These are phyloP conservation scores for Capsicum pubescens DNA, from an alignment of 257 asterid genomes.

Conservation along the genomic window DNA sequence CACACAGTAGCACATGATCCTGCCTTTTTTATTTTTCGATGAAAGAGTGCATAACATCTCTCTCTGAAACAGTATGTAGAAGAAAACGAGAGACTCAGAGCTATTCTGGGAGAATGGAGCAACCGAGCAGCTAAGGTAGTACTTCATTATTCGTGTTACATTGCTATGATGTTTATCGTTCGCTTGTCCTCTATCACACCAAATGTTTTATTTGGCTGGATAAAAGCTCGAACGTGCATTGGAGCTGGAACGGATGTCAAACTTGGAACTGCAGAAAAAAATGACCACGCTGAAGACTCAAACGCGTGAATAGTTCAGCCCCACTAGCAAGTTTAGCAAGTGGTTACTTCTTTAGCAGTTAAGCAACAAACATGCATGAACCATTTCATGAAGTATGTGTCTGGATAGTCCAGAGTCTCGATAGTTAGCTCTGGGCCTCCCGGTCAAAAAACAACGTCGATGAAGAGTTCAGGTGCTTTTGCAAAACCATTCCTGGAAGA, in stretches of 20 bases:
- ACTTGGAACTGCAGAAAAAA: constrained; percentile 86
- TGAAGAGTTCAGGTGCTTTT: too few relatives aligned
- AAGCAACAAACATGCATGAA: too few relatives aligned
- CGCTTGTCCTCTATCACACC: constrained; percentile 27
- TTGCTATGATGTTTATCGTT: not conserved
- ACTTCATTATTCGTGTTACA: constrained; percentile 25
- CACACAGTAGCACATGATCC: not conserved
- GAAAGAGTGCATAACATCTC: constrained; percentile 16
- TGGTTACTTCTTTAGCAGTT: too few relatives aligned
- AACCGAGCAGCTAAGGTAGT: constrained; percentile 92
- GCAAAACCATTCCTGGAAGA: too few relatives aligned
- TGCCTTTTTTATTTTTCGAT: not conserved
- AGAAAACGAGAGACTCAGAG: constrained; percentile 97
- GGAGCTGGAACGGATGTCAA: constrained; percentile 78
- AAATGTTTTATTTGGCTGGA: constrained; percentile 37
- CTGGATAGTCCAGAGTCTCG: too few relatives aligned
- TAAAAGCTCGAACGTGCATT: constrained; percentile 92
- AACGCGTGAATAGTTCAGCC: constrained; percentile 28
- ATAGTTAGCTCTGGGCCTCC: too few relatives aligned
- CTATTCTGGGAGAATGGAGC: constrained; percentile 97
- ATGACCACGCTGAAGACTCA: constrained; percentile 50
- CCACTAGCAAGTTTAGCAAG: constrained; percentile 5
- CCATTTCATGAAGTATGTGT: too few relatives aligned
- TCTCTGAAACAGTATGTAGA: constrained; percentile 79
- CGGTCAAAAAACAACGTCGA: too few relatives aligned